Percentiles rank a stretch among this genome's conserved stretches.
These are phyloP conservation scores for Elongisporangium prolatum DNA, from an alignment of 352 stramenopile species.

Conservation along the genomic window DNA sequence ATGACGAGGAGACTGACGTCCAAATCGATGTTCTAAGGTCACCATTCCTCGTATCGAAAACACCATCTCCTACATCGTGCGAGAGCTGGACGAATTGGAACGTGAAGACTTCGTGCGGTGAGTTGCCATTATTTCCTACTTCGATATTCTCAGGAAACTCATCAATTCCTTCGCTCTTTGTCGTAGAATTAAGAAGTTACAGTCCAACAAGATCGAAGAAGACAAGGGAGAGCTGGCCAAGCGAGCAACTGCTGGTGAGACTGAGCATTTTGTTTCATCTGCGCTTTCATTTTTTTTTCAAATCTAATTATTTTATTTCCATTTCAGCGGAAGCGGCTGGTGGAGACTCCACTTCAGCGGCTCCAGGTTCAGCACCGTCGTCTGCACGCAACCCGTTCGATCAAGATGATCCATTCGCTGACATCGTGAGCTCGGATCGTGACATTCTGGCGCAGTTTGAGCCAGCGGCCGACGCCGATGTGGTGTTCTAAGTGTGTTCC, in stretches of 20 bases:
- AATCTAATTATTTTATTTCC: too few species aligned
- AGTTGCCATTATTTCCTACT: constrained; percentile 4
- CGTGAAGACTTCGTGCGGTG: constrained; percentile 93
- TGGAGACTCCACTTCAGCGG: background rate
- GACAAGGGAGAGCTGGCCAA: constrained; percentile 63
- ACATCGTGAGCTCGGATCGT: constrained; percentile 61
- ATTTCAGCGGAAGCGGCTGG: constrained; percentile 10
- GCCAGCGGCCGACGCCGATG: constrained; percentile 61
- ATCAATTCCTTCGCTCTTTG: background rate
- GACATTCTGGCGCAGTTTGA: constrained; percentile 85
- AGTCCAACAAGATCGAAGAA: constrained; percentile 94
- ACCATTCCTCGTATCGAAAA: constrained; percentile 98
- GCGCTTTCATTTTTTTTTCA: background rate
- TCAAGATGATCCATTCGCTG: constrained; percentile 58
- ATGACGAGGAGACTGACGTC: background rate
- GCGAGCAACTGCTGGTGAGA: constrained; percentile 45
- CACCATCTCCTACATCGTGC: constrained; percentile 96
- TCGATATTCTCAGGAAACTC: background rate
- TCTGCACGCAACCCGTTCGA: constrained; percentile 17
- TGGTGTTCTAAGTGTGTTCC: constrained; percentile 58
- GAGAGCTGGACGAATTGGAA: constrained; percentile 98
- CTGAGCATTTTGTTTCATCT: background rate
- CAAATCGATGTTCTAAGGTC: constrained; percentile 50
- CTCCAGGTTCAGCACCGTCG: constrained; percentile 7
- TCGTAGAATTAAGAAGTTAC: constrained; percentile 97